Conservation (phyloP, 2,329 filamentous ascomycete genomes). For the Stachybotrys echinatus region DNA sequence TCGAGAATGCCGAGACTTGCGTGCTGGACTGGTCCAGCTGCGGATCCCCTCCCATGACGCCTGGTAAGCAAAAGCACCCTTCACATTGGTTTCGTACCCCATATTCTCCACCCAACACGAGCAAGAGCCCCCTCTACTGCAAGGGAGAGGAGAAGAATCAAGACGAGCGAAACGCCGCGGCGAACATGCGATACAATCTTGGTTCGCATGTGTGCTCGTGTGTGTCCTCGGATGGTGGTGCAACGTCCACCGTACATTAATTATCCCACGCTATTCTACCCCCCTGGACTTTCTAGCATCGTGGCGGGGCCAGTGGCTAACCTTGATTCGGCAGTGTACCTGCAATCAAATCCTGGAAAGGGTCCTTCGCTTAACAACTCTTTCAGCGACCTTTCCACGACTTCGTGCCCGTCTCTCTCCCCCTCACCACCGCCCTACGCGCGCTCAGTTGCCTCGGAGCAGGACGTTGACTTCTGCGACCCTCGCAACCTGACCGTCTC, state of each 20-base stretch:
- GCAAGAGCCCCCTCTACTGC: too few relatives aligned
- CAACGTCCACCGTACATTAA: too few relatives aligned
- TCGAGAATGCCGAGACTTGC: conserved; percentile 69
- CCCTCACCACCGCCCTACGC: conserved; percentile 80
- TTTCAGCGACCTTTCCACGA: conserved; percentile 68
- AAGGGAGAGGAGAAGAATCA: too few relatives aligned
- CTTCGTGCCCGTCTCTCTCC: conserved; percentile 76
- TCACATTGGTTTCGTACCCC: too few relatives aligned
- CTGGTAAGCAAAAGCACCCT: conserved; percentile 63
- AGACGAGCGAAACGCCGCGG: too few relatives aligned
- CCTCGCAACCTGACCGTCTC: conserved; percentile 81
- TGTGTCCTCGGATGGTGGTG: too few relatives aligned
- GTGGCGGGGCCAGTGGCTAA: conserved; percentile 29
- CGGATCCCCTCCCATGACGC: conserved; percentile 81
- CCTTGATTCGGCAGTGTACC: conserved; percentile 37
- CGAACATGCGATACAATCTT: too few relatives aligned
- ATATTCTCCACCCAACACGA: too few relatives aligned
- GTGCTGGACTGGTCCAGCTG: conserved; percentile 73
- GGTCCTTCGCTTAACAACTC: conserved; percentile 57
- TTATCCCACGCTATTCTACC: neutral
- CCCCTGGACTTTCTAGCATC: neutral
- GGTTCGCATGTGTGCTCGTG: too few relatives aligned
- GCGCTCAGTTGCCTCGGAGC: conserved; percentile 61
- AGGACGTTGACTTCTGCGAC: conserved; percentile 82
- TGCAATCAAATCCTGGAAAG: conserved; percentile 39